Conservation (phyloP, 2,329 filamentous ascomycete species). For the Chaetothyriales sp. region DNA sequence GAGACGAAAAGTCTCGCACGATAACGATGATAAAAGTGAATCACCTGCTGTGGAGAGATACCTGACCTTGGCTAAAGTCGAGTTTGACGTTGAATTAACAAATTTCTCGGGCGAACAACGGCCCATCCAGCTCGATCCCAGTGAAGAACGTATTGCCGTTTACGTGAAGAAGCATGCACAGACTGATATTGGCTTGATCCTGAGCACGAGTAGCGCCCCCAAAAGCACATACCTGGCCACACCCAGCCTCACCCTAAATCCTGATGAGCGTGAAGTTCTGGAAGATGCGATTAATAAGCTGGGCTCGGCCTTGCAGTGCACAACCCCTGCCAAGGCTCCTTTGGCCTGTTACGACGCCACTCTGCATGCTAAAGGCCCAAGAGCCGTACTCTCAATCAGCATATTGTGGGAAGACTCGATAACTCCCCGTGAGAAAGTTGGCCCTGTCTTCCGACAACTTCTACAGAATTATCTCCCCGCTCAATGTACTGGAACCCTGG, state of each 20-base stretch:
- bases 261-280: neutral
- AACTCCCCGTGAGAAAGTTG: constrained; percentile 1
- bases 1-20: neutral
- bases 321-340: neutral
- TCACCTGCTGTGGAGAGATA: neutral
- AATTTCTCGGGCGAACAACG: neutral
- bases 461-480: neutral
- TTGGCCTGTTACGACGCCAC: neutral
- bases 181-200: neutral
- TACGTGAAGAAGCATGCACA: neutral
- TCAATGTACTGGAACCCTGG: neutral
- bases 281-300: neutral
- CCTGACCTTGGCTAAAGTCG: neutral
- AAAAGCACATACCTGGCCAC: neutral
- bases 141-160: neutral
- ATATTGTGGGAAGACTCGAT: constrained; percentile 5
- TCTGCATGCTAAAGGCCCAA: neutral
- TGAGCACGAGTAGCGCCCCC: neutral
- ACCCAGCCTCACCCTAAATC: neutral
- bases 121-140: neutral
- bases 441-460: neutral
- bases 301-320: neutral
- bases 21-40: neutral
- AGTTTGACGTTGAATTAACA: neutral
- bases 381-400: constrained; percentile 1